Conservation (phyloP, 345 rosid genomes). For the Laguncularia racemosa region DNA sequence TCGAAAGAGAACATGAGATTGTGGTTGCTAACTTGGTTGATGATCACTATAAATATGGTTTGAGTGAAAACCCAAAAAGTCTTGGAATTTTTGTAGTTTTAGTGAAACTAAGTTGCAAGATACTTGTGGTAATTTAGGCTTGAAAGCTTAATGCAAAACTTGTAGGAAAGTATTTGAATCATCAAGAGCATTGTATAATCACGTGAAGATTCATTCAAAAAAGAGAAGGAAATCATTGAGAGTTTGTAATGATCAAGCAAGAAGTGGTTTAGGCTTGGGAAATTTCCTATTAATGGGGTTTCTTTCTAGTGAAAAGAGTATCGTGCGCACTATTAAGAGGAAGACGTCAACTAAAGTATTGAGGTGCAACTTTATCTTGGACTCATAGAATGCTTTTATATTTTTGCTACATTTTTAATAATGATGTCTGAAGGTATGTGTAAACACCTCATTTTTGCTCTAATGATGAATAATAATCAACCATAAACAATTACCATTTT, state of each 20-base stretch:
- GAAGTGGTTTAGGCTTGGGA: slow-evolving; percentile 30
- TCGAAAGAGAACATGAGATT: background rate
- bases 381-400: slow-evolving; percentile 19
- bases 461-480: no score
- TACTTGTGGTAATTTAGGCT: background rate
- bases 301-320: slow-evolving; percentile 11
- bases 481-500: no score
- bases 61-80: slow-evolving; percentile 65
- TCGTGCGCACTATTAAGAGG: slow-evolving; percentile 19
- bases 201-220: slow-evolving; percentile 44
- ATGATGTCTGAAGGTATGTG: slow-evolving; percentile 45
- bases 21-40: slow-evolving; percentile 17
- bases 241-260: slow-evolving; percentile 15
- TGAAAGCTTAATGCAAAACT: slow-evolving; percentile 14
- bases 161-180: slow-evolving; percentile 36
- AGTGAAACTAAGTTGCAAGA: slow-evolving; percentile 5
- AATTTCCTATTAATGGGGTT: slow-evolving; percentile 22
- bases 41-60: slow-evolving; percentile 22
- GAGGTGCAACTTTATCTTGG: slow-evolving; percentile 35
- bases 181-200: slow-evolving; percentile 35
- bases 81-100: slow-evolving; percentile 35
- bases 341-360: slow-evolving; percentile 37
- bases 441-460: no score
- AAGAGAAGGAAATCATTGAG: slow-evolving; percentile 17
- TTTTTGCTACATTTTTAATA: slow-evolving; percentile 46